Percentiles rank a stretch among this genome's conserved stretches.
Conservation (phyloP, 192 early-diverging fungal genomes). For the Podila verticillata region DNA sequence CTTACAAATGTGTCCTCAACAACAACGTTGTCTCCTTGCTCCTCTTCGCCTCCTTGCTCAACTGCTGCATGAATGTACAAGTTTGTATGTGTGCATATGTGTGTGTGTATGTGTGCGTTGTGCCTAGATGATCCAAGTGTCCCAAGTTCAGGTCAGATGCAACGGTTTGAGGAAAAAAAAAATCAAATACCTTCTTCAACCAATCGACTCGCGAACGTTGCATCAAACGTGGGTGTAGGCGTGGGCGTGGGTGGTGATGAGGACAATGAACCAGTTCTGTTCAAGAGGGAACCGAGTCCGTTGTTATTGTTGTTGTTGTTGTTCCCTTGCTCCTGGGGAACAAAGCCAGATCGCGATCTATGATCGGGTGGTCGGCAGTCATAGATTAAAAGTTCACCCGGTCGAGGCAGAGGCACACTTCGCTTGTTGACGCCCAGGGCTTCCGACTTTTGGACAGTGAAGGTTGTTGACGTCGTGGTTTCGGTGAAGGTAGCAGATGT, state of each 20-base stretch:
- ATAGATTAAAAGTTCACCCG: conserved; percentile 58
- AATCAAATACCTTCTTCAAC: conserved; percentile 1
- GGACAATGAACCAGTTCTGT: background rate
- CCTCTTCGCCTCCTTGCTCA: background rate
- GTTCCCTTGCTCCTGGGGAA: background rate
- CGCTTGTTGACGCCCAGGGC: background rate
- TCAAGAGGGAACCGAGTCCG: background rate
- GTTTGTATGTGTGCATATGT: background rate
- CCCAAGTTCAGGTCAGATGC: background rate
- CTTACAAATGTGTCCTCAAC: background rate
- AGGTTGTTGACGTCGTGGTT: background rate
- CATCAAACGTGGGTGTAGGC: conserved; percentile 2
- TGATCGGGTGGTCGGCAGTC: conserved; percentile 46
- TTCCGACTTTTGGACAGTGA: background rate
- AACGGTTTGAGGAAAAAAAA: background rate
- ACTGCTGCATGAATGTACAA: background rate
- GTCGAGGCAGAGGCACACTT: conserved; percentile 37
- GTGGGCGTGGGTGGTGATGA: conserved; percentile 37
- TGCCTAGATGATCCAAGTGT: too few relatives aligned
- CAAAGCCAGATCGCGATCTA: background rate
- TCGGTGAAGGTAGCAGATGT: background rate
- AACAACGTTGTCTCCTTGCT: background rate
- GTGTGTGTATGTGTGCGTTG: background rate
- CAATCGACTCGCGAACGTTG: background rate
- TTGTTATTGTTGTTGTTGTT: background rate